These are phyloP conservation scores for Trametes hirsuta DNA, from an alignment of 1,284 basidiomycete species.

Conservation along the genomic window DNA sequence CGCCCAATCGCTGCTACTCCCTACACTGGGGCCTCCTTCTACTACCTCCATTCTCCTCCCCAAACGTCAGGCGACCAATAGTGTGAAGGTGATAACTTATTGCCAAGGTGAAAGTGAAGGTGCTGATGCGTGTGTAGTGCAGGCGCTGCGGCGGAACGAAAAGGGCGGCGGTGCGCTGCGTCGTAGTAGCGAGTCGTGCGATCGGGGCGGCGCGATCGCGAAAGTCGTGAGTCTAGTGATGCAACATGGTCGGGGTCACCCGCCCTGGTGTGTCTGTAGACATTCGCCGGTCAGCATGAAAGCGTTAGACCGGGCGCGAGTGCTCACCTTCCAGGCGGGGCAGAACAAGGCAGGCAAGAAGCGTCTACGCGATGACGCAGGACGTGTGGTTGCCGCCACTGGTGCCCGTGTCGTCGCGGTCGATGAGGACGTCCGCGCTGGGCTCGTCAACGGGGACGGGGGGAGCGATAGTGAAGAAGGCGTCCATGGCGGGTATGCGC, in stretches of 20 bases:
- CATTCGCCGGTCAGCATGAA: neutral
- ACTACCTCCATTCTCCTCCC: neutral
- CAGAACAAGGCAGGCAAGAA: neutral
- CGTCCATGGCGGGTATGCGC: conserved; percentile 13
- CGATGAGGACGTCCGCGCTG: conserved; percentile 11
- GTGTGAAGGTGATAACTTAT: conserved; percentile 18
- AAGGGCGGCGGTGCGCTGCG: conserved; percentile 7
- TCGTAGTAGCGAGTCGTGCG: neutral
- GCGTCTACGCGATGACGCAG: conserved; percentile 16
- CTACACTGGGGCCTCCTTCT: neutral
- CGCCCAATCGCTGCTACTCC: neutral
- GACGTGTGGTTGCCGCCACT: conserved; percentile 3
- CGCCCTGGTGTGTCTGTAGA: neutral
- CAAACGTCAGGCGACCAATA: neutral
- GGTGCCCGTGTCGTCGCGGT: conserved; percentile 9
- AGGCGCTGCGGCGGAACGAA: conserved; percentile 15
- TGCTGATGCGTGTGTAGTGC: conserved; percentile 3
- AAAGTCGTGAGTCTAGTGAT: neutral
- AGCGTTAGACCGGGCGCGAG: too few species aligned
- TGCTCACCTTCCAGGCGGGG: too few species aligned
- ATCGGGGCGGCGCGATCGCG: neutral
- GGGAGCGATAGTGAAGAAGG: conserved; percentile 21
- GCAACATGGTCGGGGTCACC: neutral
- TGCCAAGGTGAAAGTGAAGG: neutral
- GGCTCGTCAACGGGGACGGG: conserved; percentile 19